Base-by-base conservation (phyloP, 306 rosid genomes). In the Alnus rubra region DNA sequence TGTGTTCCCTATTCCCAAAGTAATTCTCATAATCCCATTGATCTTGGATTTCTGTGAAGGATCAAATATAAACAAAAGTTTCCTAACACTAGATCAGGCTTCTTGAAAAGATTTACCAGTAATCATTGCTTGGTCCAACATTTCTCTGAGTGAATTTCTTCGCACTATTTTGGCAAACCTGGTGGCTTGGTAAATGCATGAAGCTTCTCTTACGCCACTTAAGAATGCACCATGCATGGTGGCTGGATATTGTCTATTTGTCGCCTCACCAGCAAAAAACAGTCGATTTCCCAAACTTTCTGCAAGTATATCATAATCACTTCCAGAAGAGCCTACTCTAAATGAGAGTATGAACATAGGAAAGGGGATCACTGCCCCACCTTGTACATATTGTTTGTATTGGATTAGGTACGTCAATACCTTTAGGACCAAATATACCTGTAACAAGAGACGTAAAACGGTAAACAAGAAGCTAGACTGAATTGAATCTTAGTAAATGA, bases 231-330 rank as follows among this genome's bases (percentile, higher is more conserved):
- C 97, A 44, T 95, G 98, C 98, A 92, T 95, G 37, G 96, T 95
- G 77, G 98, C 98, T 30, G 98, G 98, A 87, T 92, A 86, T 71
- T 95, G 93, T 87, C 97, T 89, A 79, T 81, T 86, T 49, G 98
- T 95, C 64, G 98, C 98, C 87, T 95, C 98, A 37, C 98, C 98
- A 50, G 98, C 98, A 79, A 95, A 95, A 88, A 91, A 95, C 64
- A 95, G 87, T 10, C 86, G 85, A 78, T 85, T 90, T 55, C 94
- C 90, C 82, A 95, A 93, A 13, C 82, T 95, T 80, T 95, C 93
- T 7, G 96, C 98, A 4, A 95, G 98, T 60, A 91, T 51, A 63
- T 95, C 98, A 81, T 95, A 95, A 81, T 95, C 98, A 42, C 74
- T 45, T 50, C 98, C 98, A 9, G 98, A 91, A 70, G 98, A 91